These are phyloP conservation scores for Rauvolfia tetraphylla DNA, from an alignment of 257 asterid genomes.

Conservation along the genomic window DNA sequence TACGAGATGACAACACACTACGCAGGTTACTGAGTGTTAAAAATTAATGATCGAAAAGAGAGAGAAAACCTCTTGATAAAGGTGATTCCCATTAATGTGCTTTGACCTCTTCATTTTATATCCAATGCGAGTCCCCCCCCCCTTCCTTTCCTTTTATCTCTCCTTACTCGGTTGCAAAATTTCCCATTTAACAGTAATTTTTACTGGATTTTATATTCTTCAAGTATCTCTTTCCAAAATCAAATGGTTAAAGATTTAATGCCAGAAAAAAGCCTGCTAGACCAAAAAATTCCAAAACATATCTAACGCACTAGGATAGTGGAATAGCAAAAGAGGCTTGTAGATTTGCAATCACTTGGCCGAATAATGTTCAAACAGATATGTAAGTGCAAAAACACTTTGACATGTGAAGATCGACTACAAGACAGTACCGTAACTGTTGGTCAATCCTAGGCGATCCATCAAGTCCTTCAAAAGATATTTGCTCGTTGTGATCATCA, in stretches of 20 bases:
- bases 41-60: background rate
- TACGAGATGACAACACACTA: background rate
- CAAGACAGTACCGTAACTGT: slow-evolving; percentile 50
- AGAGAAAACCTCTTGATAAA: background rate
- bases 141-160: too few species aligned
- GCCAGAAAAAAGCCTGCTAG: background rate
- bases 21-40: background rate
- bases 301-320: background rate
- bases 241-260: background rate
- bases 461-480: slow-evolving; percentile 41
- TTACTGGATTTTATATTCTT: background rate
- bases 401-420: background rate
- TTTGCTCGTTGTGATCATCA: slow-evolving; percentile 47
- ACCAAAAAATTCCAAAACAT: background rate
- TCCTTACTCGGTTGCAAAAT: background rate
- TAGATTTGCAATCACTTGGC: background rate
- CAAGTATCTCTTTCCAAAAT: background rate
- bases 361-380: background rate
- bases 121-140: background rate
- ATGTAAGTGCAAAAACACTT: background rate
- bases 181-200: too few species aligned
- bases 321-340: background rate
- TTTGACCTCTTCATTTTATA: background rate
- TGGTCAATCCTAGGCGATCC: slow-evolving; percentile 47
- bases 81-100: background rate